Conservation (phyloP, 768 basidiomycete genomes). For the Mycena olivaceomarginata region DNA sequence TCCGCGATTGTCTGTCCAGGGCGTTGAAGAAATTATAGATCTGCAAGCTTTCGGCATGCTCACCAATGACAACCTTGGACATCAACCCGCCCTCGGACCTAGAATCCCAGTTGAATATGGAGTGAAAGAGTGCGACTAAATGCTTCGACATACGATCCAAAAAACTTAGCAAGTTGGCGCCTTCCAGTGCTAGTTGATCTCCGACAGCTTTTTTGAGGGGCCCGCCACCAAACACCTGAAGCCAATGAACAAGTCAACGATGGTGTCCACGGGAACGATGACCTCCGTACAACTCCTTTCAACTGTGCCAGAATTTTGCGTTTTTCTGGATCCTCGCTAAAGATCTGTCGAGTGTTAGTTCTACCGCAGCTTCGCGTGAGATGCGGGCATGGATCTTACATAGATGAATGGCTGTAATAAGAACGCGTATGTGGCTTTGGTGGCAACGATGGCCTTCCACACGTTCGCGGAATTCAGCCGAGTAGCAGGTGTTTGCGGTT, state of each 20-base stretch:
- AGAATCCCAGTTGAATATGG: not conserved
- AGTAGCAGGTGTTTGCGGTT: slow-evolving; percentile 12
- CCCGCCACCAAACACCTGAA: too few species aligned
- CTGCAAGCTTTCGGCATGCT: not conserved
- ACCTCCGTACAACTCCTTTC: slow-evolving; percentile 13
- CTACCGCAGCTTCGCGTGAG: not conserved
- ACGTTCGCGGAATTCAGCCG: not conserved
- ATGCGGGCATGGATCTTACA: not conserved
- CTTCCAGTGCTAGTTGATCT: too few species aligned
- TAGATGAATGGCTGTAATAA: slow-evolving; percentile 16
- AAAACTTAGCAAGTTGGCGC: too few species aligned
- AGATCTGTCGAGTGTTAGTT: not conserved
- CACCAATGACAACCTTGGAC: not conserved
- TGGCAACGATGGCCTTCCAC: slow-evolving; percentile 17
- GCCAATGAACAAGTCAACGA: too few species aligned
- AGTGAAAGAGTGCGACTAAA: not conserved
- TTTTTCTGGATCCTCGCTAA: slow-evolving; percentile 8
- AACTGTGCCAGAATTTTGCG: slow-evolving; percentile 7
- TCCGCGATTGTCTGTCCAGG: slow-evolving; percentile 7
- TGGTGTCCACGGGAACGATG: too few species aligned
- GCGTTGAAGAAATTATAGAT: not conserved
- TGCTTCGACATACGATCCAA: too few species aligned
- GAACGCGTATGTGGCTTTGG: slow-evolving; percentile 17
- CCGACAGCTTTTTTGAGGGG: too few species aligned
- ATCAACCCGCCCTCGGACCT: slow-evolving; percentile 12